Percentiles rank a stretch among this genome's conserved stretches.
Evolutionary conservation across 108 stramenopile genomes (phyloP).

Genomic region (Nitzschia inconspicua): DNA sequence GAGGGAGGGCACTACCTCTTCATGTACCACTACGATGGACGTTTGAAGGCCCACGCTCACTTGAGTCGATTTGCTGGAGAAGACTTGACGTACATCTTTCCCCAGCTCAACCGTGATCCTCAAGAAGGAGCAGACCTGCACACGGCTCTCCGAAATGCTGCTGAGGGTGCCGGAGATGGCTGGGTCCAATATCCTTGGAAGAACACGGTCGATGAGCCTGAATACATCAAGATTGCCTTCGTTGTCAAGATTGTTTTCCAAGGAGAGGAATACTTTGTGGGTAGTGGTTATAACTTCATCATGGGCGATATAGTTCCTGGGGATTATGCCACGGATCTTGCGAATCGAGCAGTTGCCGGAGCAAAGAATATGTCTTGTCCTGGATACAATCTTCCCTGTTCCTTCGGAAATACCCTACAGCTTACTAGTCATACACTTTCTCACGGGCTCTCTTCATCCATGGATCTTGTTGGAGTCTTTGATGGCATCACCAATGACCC

Average conservation of each 20-base stretch:
- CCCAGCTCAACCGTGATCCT: neutral
- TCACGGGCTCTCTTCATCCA: neutral
- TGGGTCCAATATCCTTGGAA: neutral
- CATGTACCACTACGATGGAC: neutral
- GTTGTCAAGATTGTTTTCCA: neutral
- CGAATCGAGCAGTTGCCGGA: neutral
- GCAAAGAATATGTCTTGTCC: too few relatives aligned
- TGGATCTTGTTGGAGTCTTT: neutral
- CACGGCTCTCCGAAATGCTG: neutral
- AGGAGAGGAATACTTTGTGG: neutral
- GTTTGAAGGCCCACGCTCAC: neutral
- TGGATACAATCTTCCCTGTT: slow-evolving; percentile 1
- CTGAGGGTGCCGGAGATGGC: neutral
- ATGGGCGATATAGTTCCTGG: neutral
- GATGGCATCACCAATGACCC: neutral
- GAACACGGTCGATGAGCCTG: neutral
- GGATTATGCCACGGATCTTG: neutral
- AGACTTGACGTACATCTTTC: neutral
- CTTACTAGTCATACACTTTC: neutral
- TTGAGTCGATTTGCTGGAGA: neutral
- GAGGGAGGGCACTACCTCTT: neutral
- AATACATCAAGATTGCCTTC: neutral
- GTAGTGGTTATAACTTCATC: neutral
- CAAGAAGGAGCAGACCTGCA: neutral
- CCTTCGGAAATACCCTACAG: neutral